phyloP scores from a whole-genome alignment of 139 green algal species.

The Chara braunii region DNA sequence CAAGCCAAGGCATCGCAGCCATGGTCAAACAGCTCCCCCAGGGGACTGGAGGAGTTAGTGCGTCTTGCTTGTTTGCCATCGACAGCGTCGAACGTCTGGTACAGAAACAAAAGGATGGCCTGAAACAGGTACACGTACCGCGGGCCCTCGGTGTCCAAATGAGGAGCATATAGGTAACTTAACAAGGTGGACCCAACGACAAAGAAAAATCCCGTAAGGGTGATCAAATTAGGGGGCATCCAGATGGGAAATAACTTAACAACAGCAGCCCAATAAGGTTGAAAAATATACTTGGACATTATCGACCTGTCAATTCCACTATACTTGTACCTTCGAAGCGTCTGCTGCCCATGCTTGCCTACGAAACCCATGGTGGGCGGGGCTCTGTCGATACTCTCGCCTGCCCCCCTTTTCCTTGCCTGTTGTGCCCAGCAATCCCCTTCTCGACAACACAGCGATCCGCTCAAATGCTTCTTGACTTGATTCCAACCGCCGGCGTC shows the following conservation, averaged over 20 bases:
- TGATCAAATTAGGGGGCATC: slow-evolving; percentile 9
- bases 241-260: slow-evolving; percentile 20
- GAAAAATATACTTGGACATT: slow-evolving; percentile 20
- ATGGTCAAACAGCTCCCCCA: slow-evolving; percentile 96
- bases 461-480: too few species aligned
- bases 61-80: slow-evolving; percentile 82
- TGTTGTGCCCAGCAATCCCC: too few species aligned
- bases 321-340: slow-evolving; percentile 26
- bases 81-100: slow-evolving; percentile 84
- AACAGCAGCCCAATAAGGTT: slow-evolving; percentile 15
- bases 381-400: too few species aligned
- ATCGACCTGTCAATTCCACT: slow-evolving; percentile 11
- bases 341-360: slow-evolving; percentile 3
- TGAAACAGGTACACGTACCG: neutral
- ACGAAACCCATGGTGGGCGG: slow-evolving; percentile 5
- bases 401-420: too few species aligned
- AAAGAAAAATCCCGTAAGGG: slow-evolving; percentile 12
- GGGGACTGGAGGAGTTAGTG: slow-evolving; percentile 72
- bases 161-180: neutral
- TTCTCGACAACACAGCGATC: too few species aligned
- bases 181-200: neutral
- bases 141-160: neutral
- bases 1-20: slow-evolving; percentile 39
- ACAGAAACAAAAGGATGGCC: slow-evolving; percentile 20
- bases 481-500: too few species aligned